phyloP scores from a whole-genome alignment of 2,329 filamentous ascomycete genomes.

The Aspergillus ustus region DNA sequence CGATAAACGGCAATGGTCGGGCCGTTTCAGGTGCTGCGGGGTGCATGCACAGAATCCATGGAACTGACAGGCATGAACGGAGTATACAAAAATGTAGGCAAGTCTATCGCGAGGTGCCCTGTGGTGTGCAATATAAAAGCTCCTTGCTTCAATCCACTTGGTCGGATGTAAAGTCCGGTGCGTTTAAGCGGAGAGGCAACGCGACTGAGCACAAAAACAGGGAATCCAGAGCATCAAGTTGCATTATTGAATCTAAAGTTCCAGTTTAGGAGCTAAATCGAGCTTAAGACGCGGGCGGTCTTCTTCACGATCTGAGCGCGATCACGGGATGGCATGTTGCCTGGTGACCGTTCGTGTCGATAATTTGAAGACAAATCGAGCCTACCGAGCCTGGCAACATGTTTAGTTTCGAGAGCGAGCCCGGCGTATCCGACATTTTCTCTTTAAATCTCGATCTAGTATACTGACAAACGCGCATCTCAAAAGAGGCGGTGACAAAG shows the following conservation, averaged over 20 bases:
- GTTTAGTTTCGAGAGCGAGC: no score
- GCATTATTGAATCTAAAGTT: slow-evolving; percentile 9
- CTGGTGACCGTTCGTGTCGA: background rate
- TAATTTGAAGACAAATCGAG: background rate
- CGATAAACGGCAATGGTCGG: background rate
- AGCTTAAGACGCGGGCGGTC: background rate
- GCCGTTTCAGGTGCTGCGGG: background rate
- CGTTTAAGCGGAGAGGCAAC: background rate
- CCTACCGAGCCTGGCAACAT: no score
- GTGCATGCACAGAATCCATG: background rate
- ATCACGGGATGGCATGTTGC: background rate
- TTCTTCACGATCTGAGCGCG: slow-evolving; percentile 4
- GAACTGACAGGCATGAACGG: background rate
- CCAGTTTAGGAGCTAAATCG: background rate
- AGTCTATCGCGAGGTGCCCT: background rate
- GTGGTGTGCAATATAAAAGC: background rate
- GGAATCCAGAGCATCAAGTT: background rate
- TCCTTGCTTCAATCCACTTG: background rate
- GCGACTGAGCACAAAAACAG: background rate
- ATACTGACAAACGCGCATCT: no score
- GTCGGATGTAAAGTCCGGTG: background rate
- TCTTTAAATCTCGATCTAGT: no score
- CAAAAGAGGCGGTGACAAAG: no score
- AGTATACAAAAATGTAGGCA: background rate
- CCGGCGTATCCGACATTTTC: no score